Conservation (phyloP, 352 stramenopile genomes). For the Phytophthora cryptogea region DNA sequence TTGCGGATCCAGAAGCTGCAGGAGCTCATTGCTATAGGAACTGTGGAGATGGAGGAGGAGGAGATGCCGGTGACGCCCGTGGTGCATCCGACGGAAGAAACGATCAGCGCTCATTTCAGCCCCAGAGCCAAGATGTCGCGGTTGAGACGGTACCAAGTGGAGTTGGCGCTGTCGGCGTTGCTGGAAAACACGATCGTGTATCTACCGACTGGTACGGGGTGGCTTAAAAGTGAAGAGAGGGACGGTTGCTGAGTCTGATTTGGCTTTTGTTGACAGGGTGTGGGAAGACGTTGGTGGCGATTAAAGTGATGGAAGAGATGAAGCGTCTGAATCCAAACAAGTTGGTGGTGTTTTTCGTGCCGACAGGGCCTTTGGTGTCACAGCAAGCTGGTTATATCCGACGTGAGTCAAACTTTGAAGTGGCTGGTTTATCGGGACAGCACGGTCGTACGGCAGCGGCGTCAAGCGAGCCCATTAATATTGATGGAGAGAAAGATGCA, state of each 20-base stretch:
- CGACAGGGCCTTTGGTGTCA: conserved; percentile 72
- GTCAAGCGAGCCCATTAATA: conserved; percentile 17
- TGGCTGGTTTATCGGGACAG: conserved; percentile 65
- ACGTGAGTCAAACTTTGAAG: conserved; percentile 61
- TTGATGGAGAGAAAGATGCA: conserved; percentile 38
- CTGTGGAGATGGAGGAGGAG: background rate
- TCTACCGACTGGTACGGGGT: conserved; percentile 55
- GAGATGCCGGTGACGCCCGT: conserved; percentile 15
- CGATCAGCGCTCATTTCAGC: conserved; percentile 37
- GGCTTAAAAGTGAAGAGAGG: background rate
- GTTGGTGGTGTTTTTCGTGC: conserved; percentile 73
- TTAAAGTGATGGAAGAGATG: conserved; percentile 74
- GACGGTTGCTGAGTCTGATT: background rate
- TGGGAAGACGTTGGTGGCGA: conserved; percentile 77
- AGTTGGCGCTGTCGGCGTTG: conserved; percentile 66
- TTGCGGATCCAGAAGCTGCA: conserved; percentile 28
- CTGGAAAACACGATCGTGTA: conserved; percentile 85
- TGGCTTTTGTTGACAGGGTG: conserved; percentile 17
- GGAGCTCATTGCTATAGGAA: conserved; percentile 12
- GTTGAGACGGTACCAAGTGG: conserved; percentile 69
- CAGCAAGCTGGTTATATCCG: conserved; percentile 76
- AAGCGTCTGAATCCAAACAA: conserved; percentile 58
- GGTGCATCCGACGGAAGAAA: conserved; percentile 34
- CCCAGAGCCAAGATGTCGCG: conserved; percentile 48
- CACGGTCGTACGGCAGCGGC: conserved; percentile 23